phyloP scores from a whole-genome alignment of 768 basidiomycete genomes.

The Agaricus bisporus region DNA sequence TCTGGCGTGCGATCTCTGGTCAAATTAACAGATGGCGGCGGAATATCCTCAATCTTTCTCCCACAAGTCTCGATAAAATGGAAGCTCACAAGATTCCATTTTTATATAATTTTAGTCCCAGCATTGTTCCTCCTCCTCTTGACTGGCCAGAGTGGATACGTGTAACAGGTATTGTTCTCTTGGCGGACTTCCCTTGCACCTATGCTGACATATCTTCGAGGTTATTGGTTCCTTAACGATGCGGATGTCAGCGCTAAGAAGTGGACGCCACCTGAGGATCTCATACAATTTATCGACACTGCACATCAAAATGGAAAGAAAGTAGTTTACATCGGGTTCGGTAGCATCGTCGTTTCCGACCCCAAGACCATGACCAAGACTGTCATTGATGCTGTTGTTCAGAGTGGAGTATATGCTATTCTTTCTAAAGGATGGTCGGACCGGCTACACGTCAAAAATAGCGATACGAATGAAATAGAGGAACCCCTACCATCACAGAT shows the following conservation, averaged over 20 bases:
- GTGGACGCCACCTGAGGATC: conserved; percentile 80
- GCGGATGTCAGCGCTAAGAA: conserved; percentile 85
- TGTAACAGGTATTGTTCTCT: conserved; percentile 57
- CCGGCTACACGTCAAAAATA: conserved; percentile 63
- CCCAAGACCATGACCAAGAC: conserved; percentile 88
- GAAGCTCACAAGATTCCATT: conserved; percentile 98
- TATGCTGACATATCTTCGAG: conserved; percentile 29
- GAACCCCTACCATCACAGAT: conserved; percentile 74
- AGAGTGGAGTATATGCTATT: conserved; percentile 87
- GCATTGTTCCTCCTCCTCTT: conserved; percentile 84
- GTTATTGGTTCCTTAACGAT: conserved; percentile 96
- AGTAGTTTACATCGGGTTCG: conserved; percentile 96
- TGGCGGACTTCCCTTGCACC: background rate
- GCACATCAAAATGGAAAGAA: conserved; percentile 77
- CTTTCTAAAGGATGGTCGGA: conserved; percentile 99
- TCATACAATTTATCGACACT: conserved; percentile 76
- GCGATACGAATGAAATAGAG: conserved; percentile 55
- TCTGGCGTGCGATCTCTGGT: conserved; percentile 91
- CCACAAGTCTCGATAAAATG: conserved; percentile 91
- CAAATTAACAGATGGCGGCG: conserved; percentile 95
- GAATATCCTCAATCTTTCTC: conserved; percentile 63
- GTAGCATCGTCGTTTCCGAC: conserved; percentile 95
- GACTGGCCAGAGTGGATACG: conserved; percentile 99
- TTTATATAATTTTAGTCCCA: conserved; percentile 94
- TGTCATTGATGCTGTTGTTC: conserved; percentile 81